Base-by-base conservation (phyloP, 345 rosid genomes). In the Melaleuca quinquenervia region DNA sequence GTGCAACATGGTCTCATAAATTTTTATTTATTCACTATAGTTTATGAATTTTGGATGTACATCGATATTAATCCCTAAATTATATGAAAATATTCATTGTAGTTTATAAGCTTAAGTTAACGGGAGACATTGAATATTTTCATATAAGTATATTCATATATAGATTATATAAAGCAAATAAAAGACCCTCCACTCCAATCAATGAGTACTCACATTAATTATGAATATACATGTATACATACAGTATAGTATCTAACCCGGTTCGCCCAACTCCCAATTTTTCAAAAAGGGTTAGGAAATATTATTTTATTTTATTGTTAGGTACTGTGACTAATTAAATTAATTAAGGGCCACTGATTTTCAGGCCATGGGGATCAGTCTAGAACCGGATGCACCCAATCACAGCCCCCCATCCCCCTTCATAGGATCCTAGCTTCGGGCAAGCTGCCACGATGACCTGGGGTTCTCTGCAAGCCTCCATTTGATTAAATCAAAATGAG, bases 381-480 rank as follows among this genome's bases (percentile, higher is more conserved):
- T 70, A 70, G 80, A 21, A 9, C 36, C 45, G 80, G 50, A 50
- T 83, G 27, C 52, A 87, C 44, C 78, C 74, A 82, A 82, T 50
- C 21, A 27, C 26, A 83, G 60, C 49, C 52, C 75, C 6, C 41
- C 41, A 2, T 41, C 41, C 83, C 84, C 89, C 80, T 5, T 70
- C 80, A 90, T 90, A 88, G 92, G 93, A 92, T 90, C 91, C 91
- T 88, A 48, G 44, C 87, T 85, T 55, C 9, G 89, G 89, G 89
- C 91, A 84, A 12, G 87, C 91, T 48, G 82, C 52, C 52, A 60
- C 92, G 84, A 84, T 87, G 87, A 85, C 58, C 29, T 54, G 74
- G 45, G 88, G 82, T 51, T 85, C 86, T 49, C 86, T 49, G 41
- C 82, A 24, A 54, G 21, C 44, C 80, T 24, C 51, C 26, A 11